Percentiles rank a stretch among this genome's conserved stretches.
phyloP scores from a whole-genome alignment of 805 yeast genomes.

The Candida yuanshanica region DNA sequence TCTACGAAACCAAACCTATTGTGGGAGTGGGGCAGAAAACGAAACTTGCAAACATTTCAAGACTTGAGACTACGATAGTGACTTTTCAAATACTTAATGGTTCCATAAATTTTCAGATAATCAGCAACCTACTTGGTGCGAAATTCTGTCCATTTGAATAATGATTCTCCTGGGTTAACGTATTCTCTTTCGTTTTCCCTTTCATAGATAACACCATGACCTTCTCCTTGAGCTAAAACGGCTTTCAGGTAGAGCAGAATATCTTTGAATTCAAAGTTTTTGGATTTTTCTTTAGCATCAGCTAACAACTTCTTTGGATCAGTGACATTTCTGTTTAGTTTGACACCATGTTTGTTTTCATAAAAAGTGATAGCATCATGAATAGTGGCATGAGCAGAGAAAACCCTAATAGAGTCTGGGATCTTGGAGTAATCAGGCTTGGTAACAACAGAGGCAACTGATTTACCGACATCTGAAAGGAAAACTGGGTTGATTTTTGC shows the following conservation, averaged over 20 bases:
- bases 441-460: not conserved
- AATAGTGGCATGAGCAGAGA: constrained; percentile 20
- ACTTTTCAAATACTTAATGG: no score
- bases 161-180: constrained; percentile 39
- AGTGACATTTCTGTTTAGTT: constrained; percentile 28
- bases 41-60: no score
- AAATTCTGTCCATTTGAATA: constrained; percentile 39
- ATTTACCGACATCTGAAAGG: not conserved
- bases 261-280: constrained; percentile 26
- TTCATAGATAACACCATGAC: constrained; percentile 31
- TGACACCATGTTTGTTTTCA: constrained; percentile 33
- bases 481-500: not conserved
- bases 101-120: no score
- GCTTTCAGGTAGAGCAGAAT: constrained; percentile 34
- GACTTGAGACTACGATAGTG: no score
- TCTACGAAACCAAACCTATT: no score
- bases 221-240: constrained; percentile 34
- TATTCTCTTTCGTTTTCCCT: constrained; percentile 33
- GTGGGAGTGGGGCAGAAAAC: no score
- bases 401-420: constrained; percentile 40
- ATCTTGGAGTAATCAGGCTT: constrained; percentile 27
- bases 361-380: constrained; percentile 35
- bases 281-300: constrained; percentile 23
- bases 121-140: not conserved
- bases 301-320: constrained; percentile 28